These are phyloP conservation scores for Jacaranda copaia DNA, from an alignment of 257 asterid species.

Conservation along the genomic window DNA sequence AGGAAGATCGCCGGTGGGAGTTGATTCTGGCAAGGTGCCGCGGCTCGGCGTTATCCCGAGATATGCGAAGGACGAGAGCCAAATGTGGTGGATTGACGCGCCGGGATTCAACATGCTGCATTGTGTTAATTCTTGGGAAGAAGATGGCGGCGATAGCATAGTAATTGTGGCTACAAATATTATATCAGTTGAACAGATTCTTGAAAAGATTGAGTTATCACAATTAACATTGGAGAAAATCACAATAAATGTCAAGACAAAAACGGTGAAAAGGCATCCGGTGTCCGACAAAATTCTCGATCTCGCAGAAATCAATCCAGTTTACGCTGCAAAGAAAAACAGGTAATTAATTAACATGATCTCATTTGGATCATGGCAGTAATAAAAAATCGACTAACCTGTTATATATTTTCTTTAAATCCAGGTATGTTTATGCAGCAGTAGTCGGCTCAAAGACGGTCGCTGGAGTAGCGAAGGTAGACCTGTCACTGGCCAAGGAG, in stretches of 20 bases:
- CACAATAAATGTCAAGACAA: slow-evolving; percentile 41
- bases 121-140: slow-evolving; percentile 59
- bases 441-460: not conserved
- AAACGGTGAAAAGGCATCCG: slow-evolving; percentile 35
- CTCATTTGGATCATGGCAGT: not conserved
- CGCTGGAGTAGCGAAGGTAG: slow-evolving; percentile 31
- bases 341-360: slow-evolving; percentile 34
- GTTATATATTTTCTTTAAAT: not conserved
- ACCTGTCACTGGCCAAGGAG: not conserved
- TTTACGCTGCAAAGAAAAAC: slow-evolving; percentile 46
- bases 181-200: slow-evolving; percentile 38
- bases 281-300: slow-evolving; percentile 48
- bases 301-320: slow-evolving; percentile 52
- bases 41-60: slow-evolving; percentile 53
- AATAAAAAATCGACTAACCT: too few species aligned
- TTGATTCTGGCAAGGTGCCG: slow-evolving; percentile 43
- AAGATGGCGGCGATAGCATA: slow-evolving; percentile 49
- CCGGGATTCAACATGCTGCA: slow-evolving; percentile 49
- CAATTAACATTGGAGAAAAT: slow-evolving; percentile 49
- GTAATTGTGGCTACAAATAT: slow-evolving; percentile 50
- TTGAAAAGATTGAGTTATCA: slow-evolving; percentile 45
- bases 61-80: slow-evolving; percentile 49
- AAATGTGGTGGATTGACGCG: slow-evolving; percentile 53
- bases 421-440: slow-evolving; percentile 21
- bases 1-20: slow-evolving; percentile 48